Evolutionary conservation across 1,139 yeast genomes (phyloP), one percentile per base, ranked within the genome.

Genomic region (Eremothecium cymbalariae): DNA sequence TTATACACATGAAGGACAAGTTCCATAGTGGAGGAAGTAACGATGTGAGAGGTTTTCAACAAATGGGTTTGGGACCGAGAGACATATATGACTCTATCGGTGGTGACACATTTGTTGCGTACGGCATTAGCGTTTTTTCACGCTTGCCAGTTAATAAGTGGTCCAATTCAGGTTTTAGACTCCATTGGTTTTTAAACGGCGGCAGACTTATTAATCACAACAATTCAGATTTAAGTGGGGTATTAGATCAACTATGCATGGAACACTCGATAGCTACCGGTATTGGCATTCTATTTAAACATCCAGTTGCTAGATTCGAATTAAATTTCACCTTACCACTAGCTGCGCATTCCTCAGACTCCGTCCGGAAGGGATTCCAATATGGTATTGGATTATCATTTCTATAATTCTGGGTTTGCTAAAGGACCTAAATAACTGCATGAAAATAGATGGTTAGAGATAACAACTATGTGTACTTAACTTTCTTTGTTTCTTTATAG

Each of bases 311-410:
- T 0, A 68, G 97, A 43, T 82, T 90, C 51, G 98, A 90, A 59
- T 70, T 90, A 46, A 88, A 86, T 55, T 77, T 88, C 46, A 82
- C 82, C 1, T 58, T 88, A 24, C 98, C 98, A 0, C 48, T 90
- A 23, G 63, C 74, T 2, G 72, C 74, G 0, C 77, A 78, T 50
- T 66, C 68, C 9, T 63, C 72, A 24, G 98, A 90, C 51, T 68
- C 70, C 18, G 56, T 73, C 4, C 67, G 95, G 48, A 86, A 84
- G 55, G 98, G 98, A 0, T 57, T 90, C 24, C 97, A 90, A 56
- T 88, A 86, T 57, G 98, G 98, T 13, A 75, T 90, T 34, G 97
- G 97, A 0, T 62, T 85, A 31, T 77, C 90, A 14, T 86, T 85
- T 58, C 65, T 84, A 67, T 84, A 67, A 59, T 30, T 59, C n/a